Percentiles rank a stretch among this genome's conserved stretches.
Evolutionary conservation across 345 rosid genomes (phyloP).

Genomic region (Rubroshorea leprosula): DNA sequence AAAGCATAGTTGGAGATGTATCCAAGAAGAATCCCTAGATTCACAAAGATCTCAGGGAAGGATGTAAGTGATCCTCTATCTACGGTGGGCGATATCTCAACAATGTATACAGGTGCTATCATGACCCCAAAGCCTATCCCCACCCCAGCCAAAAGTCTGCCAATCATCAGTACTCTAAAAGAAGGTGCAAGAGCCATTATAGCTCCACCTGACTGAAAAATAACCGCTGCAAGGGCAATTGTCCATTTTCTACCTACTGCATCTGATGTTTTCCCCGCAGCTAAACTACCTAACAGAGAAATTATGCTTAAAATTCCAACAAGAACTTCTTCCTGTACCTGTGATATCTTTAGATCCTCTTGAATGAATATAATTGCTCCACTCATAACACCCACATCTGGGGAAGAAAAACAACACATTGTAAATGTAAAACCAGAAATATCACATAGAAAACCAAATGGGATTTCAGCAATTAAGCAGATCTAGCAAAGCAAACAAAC

Average conservation of each 20-base stretch:
- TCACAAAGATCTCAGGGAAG: slow-evolving; percentile 60
- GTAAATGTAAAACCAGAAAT: background rate
- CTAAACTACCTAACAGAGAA: slow-evolving; percentile 55
- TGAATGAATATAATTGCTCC: slow-evolving; percentile 59
- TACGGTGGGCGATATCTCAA: slow-evolving; percentile 48
- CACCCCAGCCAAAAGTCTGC: slow-evolving; percentile 46
- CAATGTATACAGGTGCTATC: slow-evolving; percentile 57
- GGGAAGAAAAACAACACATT: slow-evolving; percentile 1
- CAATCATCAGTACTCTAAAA: slow-evolving; percentile 34
- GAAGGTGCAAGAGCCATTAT: slow-evolving; percentile 50
- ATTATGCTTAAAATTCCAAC: slow-evolving; percentile 55
- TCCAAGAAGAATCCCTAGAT: slow-evolving; percentile 63
- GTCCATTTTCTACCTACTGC: slow-evolving; percentile 58
- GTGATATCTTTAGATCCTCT: slow-evolving; percentile 44
- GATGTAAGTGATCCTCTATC: slow-evolving; percentile 55
- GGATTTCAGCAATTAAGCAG: too few relatives aligned
- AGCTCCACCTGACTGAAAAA: slow-evolving; percentile 50
- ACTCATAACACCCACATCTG: slow-evolving; percentile 76
- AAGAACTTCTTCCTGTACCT: slow-evolving; percentile 48
- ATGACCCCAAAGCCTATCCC: slow-evolving; percentile 58
- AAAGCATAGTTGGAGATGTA: slow-evolving; percentile 54
- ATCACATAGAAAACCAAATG: background rate
- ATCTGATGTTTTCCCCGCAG: slow-evolving; percentile 59
- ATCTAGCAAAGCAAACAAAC: background rate
- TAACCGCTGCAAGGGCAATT: slow-evolving; percentile 38